phyloP scores from a whole-genome alignment of 2,329 filamentous ascomycete genomes.

The Fusarium sacchari region DNA sequence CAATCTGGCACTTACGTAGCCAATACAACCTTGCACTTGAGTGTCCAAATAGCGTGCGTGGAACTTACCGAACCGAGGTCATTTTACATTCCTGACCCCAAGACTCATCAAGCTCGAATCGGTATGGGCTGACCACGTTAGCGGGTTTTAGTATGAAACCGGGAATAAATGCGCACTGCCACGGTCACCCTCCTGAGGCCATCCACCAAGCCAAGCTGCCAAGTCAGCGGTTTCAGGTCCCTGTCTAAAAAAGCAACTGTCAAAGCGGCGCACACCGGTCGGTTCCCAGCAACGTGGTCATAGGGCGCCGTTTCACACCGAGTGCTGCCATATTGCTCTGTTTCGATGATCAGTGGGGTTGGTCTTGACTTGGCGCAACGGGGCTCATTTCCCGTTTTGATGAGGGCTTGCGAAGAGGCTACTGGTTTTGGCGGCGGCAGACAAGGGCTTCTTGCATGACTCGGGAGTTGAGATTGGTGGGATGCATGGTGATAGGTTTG shows the following conservation, averaged over 20 bases:
- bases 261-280: conserved; percentile 2
- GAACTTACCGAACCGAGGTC: conserved; percentile 1
- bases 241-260: background rate
- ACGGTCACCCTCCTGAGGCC: background rate
- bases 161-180: conserved; percentile 11
- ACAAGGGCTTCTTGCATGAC: background rate
- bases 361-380: background rate
- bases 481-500: background rate
- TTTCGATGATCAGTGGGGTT: conserved; percentile 23
- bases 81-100: background rate
- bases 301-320: conserved; percentile 20
- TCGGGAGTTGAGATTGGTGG: background rate
- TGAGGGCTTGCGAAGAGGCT: background rate
- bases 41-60: background rate
- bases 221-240: conserved; percentile 18
- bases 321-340: background rate
- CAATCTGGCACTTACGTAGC: background rate
- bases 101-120: background rate
- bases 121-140: background rate
- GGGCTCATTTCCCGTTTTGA: conserved; percentile 18
- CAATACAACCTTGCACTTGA: background rate
- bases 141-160: conserved; percentile 5
- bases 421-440: background rate
- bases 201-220: no score
- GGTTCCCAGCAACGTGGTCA: background rate